These are phyloP conservation scores for Tuber brumale DNA, from an alignment of 495 filamentous ascomycete genomes.

Conservation along the genomic window DNA sequence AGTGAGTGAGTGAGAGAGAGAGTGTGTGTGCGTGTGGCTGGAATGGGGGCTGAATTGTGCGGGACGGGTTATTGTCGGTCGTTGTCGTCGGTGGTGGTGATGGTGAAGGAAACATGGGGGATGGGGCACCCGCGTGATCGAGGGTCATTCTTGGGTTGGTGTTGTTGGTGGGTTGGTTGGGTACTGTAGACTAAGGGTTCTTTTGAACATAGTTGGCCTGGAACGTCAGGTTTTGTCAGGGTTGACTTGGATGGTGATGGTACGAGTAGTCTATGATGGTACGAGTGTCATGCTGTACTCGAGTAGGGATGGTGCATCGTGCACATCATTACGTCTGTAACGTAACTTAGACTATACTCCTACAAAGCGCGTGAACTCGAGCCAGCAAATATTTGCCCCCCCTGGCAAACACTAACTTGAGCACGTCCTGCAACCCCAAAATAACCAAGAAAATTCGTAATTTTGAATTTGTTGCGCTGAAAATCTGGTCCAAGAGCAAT, in stretches of 20 bases:
- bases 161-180: neutral
- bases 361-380: neutral
- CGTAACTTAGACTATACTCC: neutral
- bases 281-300: neutral
- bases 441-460: constrained; percentile 1
- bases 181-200: neutral
- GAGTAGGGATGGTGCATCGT: neutral
- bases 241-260: neutral
- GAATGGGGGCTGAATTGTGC: neutral
- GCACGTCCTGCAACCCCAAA: neutral
- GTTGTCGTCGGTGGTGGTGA: too few species aligned
- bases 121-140: neutral
- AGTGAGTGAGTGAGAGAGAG: too few species aligned
- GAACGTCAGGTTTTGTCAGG: neutral
- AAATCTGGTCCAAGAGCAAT: neutral
- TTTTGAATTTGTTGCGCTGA: neutral
- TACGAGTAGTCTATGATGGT: too few species aligned
- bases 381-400: neutral
- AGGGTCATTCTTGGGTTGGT: neutral
- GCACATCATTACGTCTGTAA: neutral
- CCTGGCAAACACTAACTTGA: neutral
- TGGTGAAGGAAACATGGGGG: neutral
- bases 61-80: too few species aligned
- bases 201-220: neutral
- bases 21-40: neutral